Conservation (phyloP, 192 early-diverging fungal genomes). For the Entrophospora sp. region DNA sequence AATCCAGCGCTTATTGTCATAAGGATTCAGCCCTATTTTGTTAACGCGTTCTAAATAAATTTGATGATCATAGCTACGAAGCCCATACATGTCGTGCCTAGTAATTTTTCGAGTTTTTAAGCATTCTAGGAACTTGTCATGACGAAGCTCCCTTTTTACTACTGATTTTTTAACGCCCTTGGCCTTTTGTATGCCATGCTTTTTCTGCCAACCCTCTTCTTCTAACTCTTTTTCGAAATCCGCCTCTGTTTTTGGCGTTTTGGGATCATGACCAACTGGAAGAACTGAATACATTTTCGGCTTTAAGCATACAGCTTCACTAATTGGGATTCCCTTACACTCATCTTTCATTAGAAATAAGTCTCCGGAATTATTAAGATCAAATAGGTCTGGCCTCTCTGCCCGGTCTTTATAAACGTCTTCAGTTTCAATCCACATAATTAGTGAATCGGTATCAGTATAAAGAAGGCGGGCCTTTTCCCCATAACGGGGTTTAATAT, state of each 20-base stretch:
- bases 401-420: constrained; percentile 3
- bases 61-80: neutral
- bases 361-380: neutral
- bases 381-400: neutral
- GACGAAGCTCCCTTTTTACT: constrained; percentile 11
- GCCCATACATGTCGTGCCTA: constrained; percentile 12
- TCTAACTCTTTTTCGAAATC: constrained; percentile 18
- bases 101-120: constrained; percentile 2
- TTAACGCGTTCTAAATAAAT: constrained; percentile 1
- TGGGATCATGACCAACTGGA: neutral
- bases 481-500: constrained; percentile 9
- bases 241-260: neutral
- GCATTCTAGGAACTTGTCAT: constrained; percentile 14
- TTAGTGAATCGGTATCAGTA: constrained; percentile 2
- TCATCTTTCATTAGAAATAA: constrained; percentile 6
- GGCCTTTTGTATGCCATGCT: constrained; percentile 10
- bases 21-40: constrained; percentile 12
- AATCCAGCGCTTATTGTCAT: constrained; percentile 11
- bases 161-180: constrained; percentile 17
- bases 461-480: constrained; percentile 8
- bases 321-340: neutral
- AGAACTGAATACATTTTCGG: constrained; percentile 9
- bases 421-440: constrained; percentile 8
- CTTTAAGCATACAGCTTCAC: neutral
- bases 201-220: neutral